Evolutionary conservation across 345 rosid genomes (phyloP), one percentile per base, ranked within the genome.

Genomic region (Aurinia saxatilis): DNA sequence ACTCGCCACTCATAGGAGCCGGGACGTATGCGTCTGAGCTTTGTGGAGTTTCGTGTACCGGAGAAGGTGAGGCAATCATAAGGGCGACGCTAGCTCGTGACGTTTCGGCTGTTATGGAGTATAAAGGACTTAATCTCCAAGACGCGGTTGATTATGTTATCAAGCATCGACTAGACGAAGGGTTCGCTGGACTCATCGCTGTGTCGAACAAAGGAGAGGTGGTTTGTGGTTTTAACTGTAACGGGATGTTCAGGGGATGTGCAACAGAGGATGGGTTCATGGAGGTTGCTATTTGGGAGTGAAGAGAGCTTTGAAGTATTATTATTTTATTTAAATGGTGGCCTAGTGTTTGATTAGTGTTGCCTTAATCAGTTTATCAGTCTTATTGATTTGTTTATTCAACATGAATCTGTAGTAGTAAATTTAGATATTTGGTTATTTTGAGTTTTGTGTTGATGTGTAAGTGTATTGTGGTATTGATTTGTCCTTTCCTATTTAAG

Each of bases 61-160:
- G 98, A 5, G 98, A 92, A 75, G 98, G 98, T 8, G 98, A 92
- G 79, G 98, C 96, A 1, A 92, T 92, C 65, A 85, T 92, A 14
- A 79, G 98, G 8, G 74, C 81, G 34, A 92, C 98, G 10, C 66
- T 92, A 57, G 96, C 98, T 0, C 82, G 98, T 21, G 98, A 92
- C 4, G 85, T 92, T 61, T 87, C 96, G 8, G 96, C 98, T 1
- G 96, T 89, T 74, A 89, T 92, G 98, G 98, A 92, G 66, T 92
- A 92, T 63, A 92, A 92, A 39, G 96, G 95, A 5, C 50, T 92
- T 71, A 77, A 72, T 17, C 82, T 92, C 16, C 82, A 87, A 25
- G 86, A 81, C 50, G 93, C 96, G 3, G 98, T 85, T 68, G 89
- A 89, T 66, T 85, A 73, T 48, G 98, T 85, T 46, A 78, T 89